Percentiles rank a stretch among this genome's conserved stretches.
These are phyloP conservation scores for Stagonosporopsis rhizophila DNA, from an alignment of 2,329 filamentous ascomycete genomes.

Conservation along the genomic window DNA sequence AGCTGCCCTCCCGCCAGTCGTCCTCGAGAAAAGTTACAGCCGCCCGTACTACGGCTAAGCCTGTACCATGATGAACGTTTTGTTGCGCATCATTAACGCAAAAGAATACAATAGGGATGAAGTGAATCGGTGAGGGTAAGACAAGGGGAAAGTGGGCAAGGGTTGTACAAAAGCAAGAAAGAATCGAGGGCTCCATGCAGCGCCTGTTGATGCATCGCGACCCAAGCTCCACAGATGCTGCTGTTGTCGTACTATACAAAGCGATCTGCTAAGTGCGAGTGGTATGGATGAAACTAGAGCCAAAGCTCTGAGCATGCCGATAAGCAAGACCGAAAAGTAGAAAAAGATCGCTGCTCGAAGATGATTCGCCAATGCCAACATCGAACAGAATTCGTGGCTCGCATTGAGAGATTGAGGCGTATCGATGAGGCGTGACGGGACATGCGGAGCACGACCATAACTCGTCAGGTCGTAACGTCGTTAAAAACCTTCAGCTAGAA, in stretches of 20 bases:
- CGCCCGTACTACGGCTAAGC: conserved; percentile 12
- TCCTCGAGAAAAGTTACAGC: conserved; percentile 1
- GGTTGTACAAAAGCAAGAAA: conserved; percentile 17
- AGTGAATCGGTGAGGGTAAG: conserved; percentile 23
- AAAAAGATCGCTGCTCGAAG: conserved; percentile 36
- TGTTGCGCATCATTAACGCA: conserved; percentile 24
- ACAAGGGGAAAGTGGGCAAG: conserved; percentile 19
- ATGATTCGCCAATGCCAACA: conserved; percentile 33
- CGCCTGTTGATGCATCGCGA: conserved; percentile 41
- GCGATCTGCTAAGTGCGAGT: conserved; percentile 30
- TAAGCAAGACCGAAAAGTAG: conserved; percentile 37
- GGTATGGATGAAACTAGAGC: conserved; percentile 25
- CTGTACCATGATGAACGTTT: conserved; percentile 24
- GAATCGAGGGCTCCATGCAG: conserved; percentile 21
- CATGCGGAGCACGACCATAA: conserved; percentile 47
- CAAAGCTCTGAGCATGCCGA: conserved; percentile 20
- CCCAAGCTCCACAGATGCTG: conserved; percentile 45
- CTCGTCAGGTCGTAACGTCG: conserved; percentile 60
- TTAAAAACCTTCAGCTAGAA: conserved; percentile 49
- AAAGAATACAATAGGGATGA: conserved; percentile 27
- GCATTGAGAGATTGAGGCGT: conserved; percentile 27
- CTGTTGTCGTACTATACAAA: conserved; percentile 48
- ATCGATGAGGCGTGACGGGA: conserved; percentile 28
- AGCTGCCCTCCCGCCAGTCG: conserved; percentile 1
- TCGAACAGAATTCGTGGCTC: conserved; percentile 32